Evolutionary conservation across 352 stramenopile genomes (phyloP).

Genomic region (Globisporangium cylindrosporum): DNA sequence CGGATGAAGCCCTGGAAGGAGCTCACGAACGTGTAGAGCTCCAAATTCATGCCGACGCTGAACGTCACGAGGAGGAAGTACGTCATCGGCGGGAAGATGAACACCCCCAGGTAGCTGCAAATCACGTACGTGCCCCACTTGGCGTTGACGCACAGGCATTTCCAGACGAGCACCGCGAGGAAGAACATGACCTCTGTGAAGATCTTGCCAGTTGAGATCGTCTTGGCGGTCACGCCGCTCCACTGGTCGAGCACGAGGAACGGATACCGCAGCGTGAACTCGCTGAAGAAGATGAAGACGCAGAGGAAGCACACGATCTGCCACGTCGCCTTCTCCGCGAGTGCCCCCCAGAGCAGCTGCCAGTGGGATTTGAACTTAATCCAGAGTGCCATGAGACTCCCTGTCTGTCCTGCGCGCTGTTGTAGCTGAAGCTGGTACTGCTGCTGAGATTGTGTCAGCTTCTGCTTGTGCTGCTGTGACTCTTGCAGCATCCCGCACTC

Average conservation of each 20-base stretch:
- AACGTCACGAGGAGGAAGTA: slow-evolving; percentile 29
- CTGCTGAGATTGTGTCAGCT: not conserved
- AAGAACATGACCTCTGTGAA: slow-evolving; percentile 33
- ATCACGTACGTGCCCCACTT: slow-evolving; percentile 30
- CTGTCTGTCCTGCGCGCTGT: not conserved
- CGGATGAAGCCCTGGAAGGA: slow-evolving; percentile 39
- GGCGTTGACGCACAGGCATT: slow-evolving; percentile 31
- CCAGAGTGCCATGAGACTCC: not conserved
- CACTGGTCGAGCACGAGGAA: slow-evolving; percentile 36
- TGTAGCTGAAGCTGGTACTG: not conserved
- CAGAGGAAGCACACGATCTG: slow-evolving; percentile 39
- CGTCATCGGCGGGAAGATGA: slow-evolving; percentile 29
- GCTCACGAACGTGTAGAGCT: slow-evolving; percentile 37
- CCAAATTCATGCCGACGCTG: slow-evolving; percentile 20
- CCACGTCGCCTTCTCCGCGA: slow-evolving; percentile 39
- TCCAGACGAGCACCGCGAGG: slow-evolving; percentile 31
- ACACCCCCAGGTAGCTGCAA: slow-evolving; percentile 26
- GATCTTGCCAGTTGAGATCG: slow-evolving; percentile 26
- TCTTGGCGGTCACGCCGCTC: slow-evolving; percentile 36
- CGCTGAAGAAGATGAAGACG: slow-evolving; percentile 45
- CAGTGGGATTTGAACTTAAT: slow-evolving; percentile 24
- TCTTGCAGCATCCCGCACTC: slow-evolving; percentile 23
- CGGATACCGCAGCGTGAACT: slow-evolving; percentile 47
- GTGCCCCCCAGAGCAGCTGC: slow-evolving; percentile 28
- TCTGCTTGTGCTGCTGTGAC: not conserved